phyloP scores from a whole-genome alignment of 148 eudicot species.

The Selenicereus undatus region DNA sequence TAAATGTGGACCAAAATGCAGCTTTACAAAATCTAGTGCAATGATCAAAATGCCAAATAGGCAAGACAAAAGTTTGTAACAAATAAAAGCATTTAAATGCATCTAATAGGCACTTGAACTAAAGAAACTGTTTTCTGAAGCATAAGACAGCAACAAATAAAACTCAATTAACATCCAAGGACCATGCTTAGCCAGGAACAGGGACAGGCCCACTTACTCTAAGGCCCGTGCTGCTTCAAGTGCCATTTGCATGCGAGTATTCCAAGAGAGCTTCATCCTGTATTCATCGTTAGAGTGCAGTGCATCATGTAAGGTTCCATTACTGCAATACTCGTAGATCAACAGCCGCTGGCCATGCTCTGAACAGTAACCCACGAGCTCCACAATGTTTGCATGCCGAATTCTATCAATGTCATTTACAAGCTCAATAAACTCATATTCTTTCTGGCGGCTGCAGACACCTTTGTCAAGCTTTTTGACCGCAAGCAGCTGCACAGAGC shows the following conservation, averaged over 20 bases:
- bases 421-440: constrained; percentile 77
- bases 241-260: constrained; percentile 75
- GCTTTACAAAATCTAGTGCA: not conserved
- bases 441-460: constrained; percentile 58
- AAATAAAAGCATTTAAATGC: not conserved
- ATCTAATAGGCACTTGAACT: not conserved
- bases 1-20: not conserved
- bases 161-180: not conserved
- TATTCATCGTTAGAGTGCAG: constrained; percentile 79
- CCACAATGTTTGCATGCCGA: constrained; percentile 85
- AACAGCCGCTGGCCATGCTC: constrained; percentile 88
- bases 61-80: not conserved
- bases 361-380: constrained; percentile 81
- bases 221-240: constrained; percentile 97
- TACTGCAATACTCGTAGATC: constrained; percentile 78
- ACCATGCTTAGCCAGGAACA: not conserved
- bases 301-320: constrained; percentile 75
- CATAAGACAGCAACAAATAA: not conserved
- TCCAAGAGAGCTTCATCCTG: constrained; percentile 72
- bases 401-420: constrained; percentile 68
- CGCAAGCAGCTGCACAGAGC: constrained; percentile 63
- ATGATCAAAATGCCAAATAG: not conserved
- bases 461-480: constrained; percentile 84
- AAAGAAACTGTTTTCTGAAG: not conserved
- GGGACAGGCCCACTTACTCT: constrained; percentile 58